Evolutionary conservation across 2,329 filamentous ascomycete genomes (phyloP), one percentile per base, ranked within the genome.

Genomic region (Verticillium tricorpus): DNA sequence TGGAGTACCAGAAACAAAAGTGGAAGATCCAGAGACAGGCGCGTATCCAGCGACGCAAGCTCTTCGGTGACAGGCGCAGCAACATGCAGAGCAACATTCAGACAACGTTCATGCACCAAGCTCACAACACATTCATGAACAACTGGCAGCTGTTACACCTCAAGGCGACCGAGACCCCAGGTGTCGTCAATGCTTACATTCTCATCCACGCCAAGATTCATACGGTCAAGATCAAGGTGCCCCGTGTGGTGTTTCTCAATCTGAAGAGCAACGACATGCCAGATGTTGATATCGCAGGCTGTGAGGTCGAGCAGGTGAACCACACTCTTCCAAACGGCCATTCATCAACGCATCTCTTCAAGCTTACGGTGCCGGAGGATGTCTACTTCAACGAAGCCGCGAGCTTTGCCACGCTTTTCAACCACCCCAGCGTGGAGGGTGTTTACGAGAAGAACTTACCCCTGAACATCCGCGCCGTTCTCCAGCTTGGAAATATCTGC

Each of bases 11-110:
- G 73, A 99, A 99, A 76, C 87, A 93, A 78, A 99, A 99, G 76
- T 99, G 95, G 95, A 97, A 94, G 78, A 89, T 98, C 40, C 95
- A 99, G 73, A 96, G 93, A 71, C 90, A 96, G 73, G 93, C 94
- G 37, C 87, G 95, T 25, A 83, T 89, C 63, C 88, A 94, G 54
- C 85, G 96, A 66, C 86, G 94, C 57, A 95, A 99, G 73, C 81
- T 99, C 1, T 99, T 99, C 69, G 95, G 95, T 63, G 94, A 99
- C 69, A 89, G 90, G 62, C 85, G 88, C 63, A 80, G 80, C 12
- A 89, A 89, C 61, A 84, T 83, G 50, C 86, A 90, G 71, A 84
- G 76, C 71, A 86, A 87, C 64, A 84, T 89, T 67, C 85, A 88
- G 68, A 83, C 86, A 63, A 86, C 84, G 0, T 97, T 99, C 82